Base-by-base conservation (phyloP, 306 rosid species). In the Casuarina equisetifolia region DNA sequence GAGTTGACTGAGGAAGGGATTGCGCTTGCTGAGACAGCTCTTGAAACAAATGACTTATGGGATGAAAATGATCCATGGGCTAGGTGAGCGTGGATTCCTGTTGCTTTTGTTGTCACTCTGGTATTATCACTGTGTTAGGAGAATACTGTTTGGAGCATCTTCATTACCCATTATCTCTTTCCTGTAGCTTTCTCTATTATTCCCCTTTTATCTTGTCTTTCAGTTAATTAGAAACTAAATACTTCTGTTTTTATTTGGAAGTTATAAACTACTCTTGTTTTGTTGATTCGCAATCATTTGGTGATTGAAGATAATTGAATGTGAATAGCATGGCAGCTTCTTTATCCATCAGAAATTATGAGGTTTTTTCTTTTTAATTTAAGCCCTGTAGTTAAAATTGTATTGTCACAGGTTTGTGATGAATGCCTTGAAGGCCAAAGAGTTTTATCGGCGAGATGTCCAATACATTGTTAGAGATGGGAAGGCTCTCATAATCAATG, bases 21-120 rank as follows among this genome's bases (percentile, higher is more conserved):
- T 78, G 88, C 87, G 46, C 97, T 94, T 81, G 98, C 98, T 6
- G 98, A 94, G 85, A 88, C 80, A 84, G 97, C 96, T 85, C 97
- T 94, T 62, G 98, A 94, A 87, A 92, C 97, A 48, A 88, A 83
- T 80, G 98, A 94, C 84, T 88, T 94, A 70, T 94, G 98, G 98
- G 98, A 94, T 90, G 98, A 94, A 86, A 90, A 83, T 88, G 98
- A 94, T 84, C 98, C 98, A 2, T 94, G 98, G 98, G 97, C 97
- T 36, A 89, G 98, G 97, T 92, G 83, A 84, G 52, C 69, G 44
- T 86, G 74, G 74, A 63, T 61, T 57, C 72, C 40, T 48, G 54
- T 74, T 43, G 20, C 59, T 74, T 78, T 73, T 59, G 53, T 82
- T 75, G 66, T 42, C 71, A 66, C 72, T 73, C 61, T 52, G 38